Percentiles rank a stretch among this genome's conserved stretches.
Conservation (phyloP, 306 rosid species). For the Cercis canadensis region DNA sequence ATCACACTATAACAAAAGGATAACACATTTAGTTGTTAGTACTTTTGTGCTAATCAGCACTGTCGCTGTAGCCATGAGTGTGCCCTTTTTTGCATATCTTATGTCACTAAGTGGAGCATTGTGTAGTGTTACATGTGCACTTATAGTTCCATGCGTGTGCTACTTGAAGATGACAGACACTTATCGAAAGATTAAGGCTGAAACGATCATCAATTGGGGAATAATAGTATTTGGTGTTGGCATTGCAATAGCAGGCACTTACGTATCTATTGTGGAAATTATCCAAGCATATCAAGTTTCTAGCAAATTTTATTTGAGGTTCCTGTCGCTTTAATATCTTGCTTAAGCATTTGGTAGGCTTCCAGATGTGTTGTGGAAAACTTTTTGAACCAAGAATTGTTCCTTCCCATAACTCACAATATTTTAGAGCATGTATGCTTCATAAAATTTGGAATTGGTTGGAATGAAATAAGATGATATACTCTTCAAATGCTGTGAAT, state of each 20-base stretch:
- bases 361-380: too few relatives aligned
- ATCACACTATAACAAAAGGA: conserved; percentile 19
- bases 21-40: conserved; percentile 31
- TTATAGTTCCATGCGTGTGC: conserved; percentile 51
- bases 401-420: too few relatives aligned
- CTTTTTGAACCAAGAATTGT: too few relatives aligned
- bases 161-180: conserved; percentile 56
- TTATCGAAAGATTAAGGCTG: conserved; percentile 30
- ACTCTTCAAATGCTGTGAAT: too few relatives aligned
- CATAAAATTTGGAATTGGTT: too few relatives aligned
- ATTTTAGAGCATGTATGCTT: too few relatives aligned
- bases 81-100: conserved; percentile 45
- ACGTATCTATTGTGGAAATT: conserved; percentile 44
- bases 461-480: too few relatives aligned
- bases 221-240: conserved; percentile 43
- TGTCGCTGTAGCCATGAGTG: conserved; percentile 43
- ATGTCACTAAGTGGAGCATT: conserved; percentile 60
- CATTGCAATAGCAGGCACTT: conserved; percentile 45
- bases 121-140: conserved; percentile 49
- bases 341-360: too few relatives aligned
- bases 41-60: conserved; percentile 43
- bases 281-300: neutral
- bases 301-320: too few relatives aligned
- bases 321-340: too few relatives aligned
- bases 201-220: conserved; percentile 11